phyloP scores from a whole-genome alignment of 345 rosid species.

The Citrus sinensis region DVS_A1.0 CM039163.1:9337001-9337500 shows the following conservation, averaged over 20 bases:
- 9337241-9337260: neutral
- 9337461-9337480: neutral
- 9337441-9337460: neutral
- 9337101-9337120: neutral
- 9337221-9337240: neutral
- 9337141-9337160: neutral
- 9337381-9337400: conserved; percentile 7
- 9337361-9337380: neutral
- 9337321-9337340: conserved; percentile 3
- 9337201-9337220: neutral
- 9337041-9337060: neutral
- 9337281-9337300: neutral
- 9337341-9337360: neutral
- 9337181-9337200: neutral
- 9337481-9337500: conserved; percentile 6
- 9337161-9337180: neutral
- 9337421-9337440: neutral
- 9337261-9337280: neutral
- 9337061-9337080: neutral
- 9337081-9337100: neutral
- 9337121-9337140: neutral
- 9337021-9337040: neutral
- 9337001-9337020: neutral
- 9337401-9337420: neutral
- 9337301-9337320: neutral